Evolutionary conservation across 352 stramenopile genomes (phyloP).

Genomic region (Pythium dissimile): DNA sequence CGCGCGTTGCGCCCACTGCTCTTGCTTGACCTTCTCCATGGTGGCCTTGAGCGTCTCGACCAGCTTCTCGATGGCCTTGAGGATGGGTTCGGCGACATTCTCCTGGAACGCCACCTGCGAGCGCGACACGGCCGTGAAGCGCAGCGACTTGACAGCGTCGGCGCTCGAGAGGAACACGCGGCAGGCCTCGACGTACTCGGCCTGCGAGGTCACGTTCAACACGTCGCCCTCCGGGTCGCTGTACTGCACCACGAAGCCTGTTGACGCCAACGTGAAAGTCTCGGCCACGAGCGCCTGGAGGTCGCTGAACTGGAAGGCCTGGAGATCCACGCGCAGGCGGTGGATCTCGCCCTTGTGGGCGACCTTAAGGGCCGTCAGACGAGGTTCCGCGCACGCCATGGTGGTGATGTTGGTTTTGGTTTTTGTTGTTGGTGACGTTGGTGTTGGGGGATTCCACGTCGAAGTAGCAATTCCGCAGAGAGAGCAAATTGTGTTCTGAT

Average conservation of each 20-base stretch:
- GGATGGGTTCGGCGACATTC: slow-evolving; percentile 72
- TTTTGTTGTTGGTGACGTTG: neutral
- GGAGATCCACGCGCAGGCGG: slow-evolving; percentile 70
- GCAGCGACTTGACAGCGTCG: slow-evolving; percentile 46
- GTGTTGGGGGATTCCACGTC: neutral
- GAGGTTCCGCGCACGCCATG: slow-evolving; percentile 37
- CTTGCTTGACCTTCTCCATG: slow-evolving; percentile 84
- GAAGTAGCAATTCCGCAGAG: neutral
- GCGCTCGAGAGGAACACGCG: slow-evolving; percentile 40
- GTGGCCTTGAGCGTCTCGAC: slow-evolving; percentile 70
- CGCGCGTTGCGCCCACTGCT: slow-evolving; percentile 60
- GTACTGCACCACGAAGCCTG: slow-evolving; percentile 76
- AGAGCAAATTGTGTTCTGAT: neutral
- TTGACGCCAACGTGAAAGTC: slow-evolving; percentile 49
- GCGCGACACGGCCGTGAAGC: slow-evolving; percentile 63
- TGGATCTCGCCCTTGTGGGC: slow-evolving; percentile 83
- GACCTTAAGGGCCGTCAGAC: slow-evolving; percentile 71
- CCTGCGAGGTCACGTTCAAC: slow-evolving; percentile 65
- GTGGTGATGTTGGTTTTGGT: slow-evolving; percentile 1
- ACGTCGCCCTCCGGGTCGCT: slow-evolving; percentile 71
- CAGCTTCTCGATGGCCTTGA: slow-evolving; percentile 81
- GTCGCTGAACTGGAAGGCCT: slow-evolving; percentile 35
- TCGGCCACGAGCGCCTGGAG: slow-evolving; percentile 53
- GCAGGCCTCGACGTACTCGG: slow-evolving; percentile 63
- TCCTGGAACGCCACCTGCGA: slow-evolving; percentile 68